phyloP scores from a whole-genome alignment of 1,284 basidiomycete species.

The Cystobasidium pallidum region DNA sequence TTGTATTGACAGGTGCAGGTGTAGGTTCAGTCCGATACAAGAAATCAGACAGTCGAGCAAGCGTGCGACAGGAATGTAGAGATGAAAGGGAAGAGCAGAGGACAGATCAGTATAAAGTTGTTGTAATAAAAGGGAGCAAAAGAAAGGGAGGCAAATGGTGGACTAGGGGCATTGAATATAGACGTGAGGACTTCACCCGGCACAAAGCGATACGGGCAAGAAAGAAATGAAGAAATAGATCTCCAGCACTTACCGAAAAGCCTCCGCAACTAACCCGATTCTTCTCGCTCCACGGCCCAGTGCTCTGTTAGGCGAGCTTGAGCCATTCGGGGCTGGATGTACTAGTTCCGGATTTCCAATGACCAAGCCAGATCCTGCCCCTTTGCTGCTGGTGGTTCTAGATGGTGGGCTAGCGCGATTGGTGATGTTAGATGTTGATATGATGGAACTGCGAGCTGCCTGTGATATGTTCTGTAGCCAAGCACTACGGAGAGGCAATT shows the following conservation, averaged over 20 bases:
- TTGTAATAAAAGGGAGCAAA: too few relatives aligned
- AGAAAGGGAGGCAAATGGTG: too few relatives aligned
- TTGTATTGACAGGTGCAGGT: not conserved
- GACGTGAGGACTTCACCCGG: too few relatives aligned
- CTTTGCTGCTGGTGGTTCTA: not conserved
- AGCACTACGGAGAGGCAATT: slow-evolving; percentile 6
- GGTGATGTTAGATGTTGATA: not conserved
- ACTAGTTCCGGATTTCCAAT: slow-evolving; percentile 42
- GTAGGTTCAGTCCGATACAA: not conserved
- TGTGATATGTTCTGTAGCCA: slow-evolving; percentile 41
- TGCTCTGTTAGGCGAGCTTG: not conserved
- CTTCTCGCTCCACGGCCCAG: slow-evolving; percentile 30
- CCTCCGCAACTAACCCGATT: slow-evolving; percentile 10
- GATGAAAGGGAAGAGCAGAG: not conserved
- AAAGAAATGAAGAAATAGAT: not conserved
- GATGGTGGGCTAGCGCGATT: not conserved
- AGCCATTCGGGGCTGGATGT: slow-evolving; percentile 8
- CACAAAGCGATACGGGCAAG: too few relatives aligned
- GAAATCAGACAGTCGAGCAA: not conserved
- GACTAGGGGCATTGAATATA: too few relatives aligned
- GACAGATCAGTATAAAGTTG: not conserved
- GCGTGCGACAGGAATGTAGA: not conserved
- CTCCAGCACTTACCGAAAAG: slow-evolving; percentile 11
- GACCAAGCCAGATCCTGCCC: not conserved
- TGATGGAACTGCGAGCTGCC: slow-evolving; percentile 22